phyloP scores from a whole-genome alignment of 768 basidiomycete genomes.

The Tephrocybe sp. region DNA sequence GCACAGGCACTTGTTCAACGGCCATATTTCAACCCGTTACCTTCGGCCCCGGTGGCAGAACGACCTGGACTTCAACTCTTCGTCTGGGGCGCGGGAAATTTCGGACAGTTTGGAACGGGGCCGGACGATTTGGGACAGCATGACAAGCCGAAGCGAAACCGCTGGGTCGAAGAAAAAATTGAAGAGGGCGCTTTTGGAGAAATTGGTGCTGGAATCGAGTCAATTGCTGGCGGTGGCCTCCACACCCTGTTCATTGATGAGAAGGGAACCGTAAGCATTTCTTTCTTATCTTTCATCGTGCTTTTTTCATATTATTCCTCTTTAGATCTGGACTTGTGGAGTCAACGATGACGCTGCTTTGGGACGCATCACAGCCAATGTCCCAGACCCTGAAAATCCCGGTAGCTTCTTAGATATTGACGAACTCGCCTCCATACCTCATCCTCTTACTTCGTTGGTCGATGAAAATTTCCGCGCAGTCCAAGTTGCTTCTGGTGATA shows the following conservation, averaged over 20 bases:
- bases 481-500: slow-evolving; percentile 81
- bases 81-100: slow-evolving; percentile 90
- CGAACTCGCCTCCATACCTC: slow-evolving; percentile 53
- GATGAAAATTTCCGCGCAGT: slow-evolving; percentile 86
- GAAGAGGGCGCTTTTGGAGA: slow-evolving; percentile 68
- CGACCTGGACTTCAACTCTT: slow-evolving; percentile 76
- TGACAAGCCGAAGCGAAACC: slow-evolving; percentile 71
- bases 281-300: neutral
- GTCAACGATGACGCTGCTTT: slow-evolving; percentile 89
- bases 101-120: slow-evolving; percentile 95
- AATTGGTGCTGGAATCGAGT: slow-evolving; percentile 76
- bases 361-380: slow-evolving; percentile 67
- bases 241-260: slow-evolving; percentile 90
- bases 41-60: slow-evolving; percentile 48
- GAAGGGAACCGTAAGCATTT: slow-evolving; percentile 73
- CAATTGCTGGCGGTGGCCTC: slow-evolving; percentile 79
- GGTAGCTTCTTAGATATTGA: slow-evolving; percentile 54
- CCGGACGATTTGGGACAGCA: slow-evolving; percentile 69
- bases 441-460: slow-evolving; percentile 65
- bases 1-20: slow-evolving; percentile 34
- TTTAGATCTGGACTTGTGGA: slow-evolving; percentile 83
- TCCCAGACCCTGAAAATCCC: slow-evolving; percentile 61
- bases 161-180: slow-evolving; percentile 76
- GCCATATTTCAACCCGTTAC: slow-evolving; percentile 67
- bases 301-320: neutral